phyloP scores from a whole-genome alignment of 1,284 basidiomycete genomes.

The Ganoderma sinense region DNA sequence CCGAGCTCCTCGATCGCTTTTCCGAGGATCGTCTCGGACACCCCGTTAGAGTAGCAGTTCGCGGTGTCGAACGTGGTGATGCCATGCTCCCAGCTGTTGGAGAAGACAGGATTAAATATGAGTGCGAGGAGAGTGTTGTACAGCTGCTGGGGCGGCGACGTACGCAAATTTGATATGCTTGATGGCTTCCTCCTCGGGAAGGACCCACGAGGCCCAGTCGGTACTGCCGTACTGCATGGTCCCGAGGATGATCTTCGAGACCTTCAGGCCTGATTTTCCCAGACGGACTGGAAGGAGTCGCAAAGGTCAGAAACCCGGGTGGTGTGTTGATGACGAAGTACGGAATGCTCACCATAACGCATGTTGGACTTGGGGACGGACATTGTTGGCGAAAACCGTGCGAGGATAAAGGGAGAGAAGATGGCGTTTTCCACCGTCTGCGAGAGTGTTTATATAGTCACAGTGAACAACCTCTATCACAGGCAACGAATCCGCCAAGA shows the following conservation, averaged over 20 bases:
- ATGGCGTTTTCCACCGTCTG: background rate
- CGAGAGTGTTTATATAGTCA: background rate
- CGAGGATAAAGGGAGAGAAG: background rate
- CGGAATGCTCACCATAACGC: background rate
- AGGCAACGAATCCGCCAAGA: background rate
- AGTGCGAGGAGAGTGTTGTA: background rate
- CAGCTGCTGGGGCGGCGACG: slow-evolving; percentile 3
- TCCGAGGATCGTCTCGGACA: slow-evolving; percentile 80
- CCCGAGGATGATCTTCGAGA: slow-evolving; percentile 51
- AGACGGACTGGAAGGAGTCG: slow-evolving; percentile 43
- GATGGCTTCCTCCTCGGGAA: slow-evolving; percentile 49
- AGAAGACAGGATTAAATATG: background rate
- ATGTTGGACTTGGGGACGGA: background rate
- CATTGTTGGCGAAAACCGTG: background rate
- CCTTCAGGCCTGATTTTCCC: slow-evolving; percentile 56
- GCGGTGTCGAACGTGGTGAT: slow-evolving; percentile 63
- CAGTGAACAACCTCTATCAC: background rate
- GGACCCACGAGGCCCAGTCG: slow-evolving; percentile 47
- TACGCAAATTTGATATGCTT: slow-evolving; percentile 49
- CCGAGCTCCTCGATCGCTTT: slow-evolving; percentile 79
- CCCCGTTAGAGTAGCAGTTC: slow-evolving; percentile 57
- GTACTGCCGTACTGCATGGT: slow-evolving; percentile 51
- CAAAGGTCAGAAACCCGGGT: background rate
- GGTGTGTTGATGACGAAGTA: background rate
- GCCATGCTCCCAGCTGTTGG: slow-evolving; percentile 43